Evolutionary conservation across 2,329 filamentous ascomycete species (phyloP), one percentile per base, ranked within the genome.

Genomic region (Lecanicillium sp.): DNA sequence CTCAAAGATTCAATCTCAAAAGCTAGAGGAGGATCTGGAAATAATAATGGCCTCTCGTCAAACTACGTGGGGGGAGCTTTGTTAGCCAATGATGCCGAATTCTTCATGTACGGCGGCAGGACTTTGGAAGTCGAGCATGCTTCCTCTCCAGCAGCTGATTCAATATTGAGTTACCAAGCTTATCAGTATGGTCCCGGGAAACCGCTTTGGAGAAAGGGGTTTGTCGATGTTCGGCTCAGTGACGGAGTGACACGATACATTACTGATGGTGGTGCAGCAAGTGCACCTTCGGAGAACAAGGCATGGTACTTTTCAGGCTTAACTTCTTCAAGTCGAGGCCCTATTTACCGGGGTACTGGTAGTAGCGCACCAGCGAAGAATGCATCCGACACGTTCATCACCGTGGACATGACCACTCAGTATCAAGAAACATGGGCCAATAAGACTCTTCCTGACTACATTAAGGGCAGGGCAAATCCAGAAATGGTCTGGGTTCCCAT

Each of bases 401-500:
- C 69, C 0, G 56, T 85, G 6, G 70, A 85, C 47, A 74, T 83
- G 70, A 51, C 60, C 0, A 53, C 50, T 0, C 73, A 79, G 52
- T 44, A 58, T 4, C 29, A 51, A 0, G 70, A 73, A 41, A 63
- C 48, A 4, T 86, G 80, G 75, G 57, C 49, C 6, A 85, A 84
- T 46, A 45, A 36, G 2, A 73, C 75, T 0, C 53, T 85, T 3
- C 70, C 73, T 0, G 29, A 49, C 1, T 46, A 52, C 4, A 62
- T 82, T 6, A 56, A 62, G 4, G 71, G 71, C 1, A 71, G 83
- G 13, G 76, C 78, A 4, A 78, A 73, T 47, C 68, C 79, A 0
- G 80, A 83, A 42, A 62, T 83, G 2, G 78, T 83, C 1, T 87
- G 82, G 80, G 71, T 94, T 1, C 87, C 87, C 2, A 85, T 88